Percentiles rank a stretch among this genome's conserved stretches.
Evolutionary conservation across 768 basidiomycete genomes (phyloP).

Genomic region (Pleurotus citrinopileatus): DNA sequence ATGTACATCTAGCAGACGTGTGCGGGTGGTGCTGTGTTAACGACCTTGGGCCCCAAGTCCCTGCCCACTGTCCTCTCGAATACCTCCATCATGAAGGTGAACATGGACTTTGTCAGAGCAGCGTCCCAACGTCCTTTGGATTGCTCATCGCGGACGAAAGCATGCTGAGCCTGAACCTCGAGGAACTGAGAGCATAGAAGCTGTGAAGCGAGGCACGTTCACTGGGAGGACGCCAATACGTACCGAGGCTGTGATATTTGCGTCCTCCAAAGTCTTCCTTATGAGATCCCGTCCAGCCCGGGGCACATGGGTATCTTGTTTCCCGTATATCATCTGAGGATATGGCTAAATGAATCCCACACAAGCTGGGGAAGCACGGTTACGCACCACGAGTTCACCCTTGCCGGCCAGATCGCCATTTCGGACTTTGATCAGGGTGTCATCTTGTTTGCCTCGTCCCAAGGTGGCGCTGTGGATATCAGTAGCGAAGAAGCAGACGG

Average conservation of each 20-base stretch:
- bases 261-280: slow-evolving; percentile 79
- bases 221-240: slow-evolving; percentile 20
- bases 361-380: neutral
- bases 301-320: slow-evolving; percentile 96
- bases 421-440: slow-evolving; percentile 70
- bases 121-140: slow-evolving; percentile 97
- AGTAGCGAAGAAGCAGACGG: slow-evolving; percentile 95
- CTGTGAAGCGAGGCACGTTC: neutral
- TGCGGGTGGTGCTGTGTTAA: slow-evolving; percentile 47
- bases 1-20: slow-evolving; percentile 85
- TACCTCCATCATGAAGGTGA: slow-evolving; percentile 88
- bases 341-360: neutral
- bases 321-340: slow-evolving; percentile 95
- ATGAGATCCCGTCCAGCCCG: slow-evolving; percentile 85
- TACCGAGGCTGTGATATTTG: slow-evolving; percentile 68
- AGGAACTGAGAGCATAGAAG: slow-evolving; percentile 56
- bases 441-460: slow-evolving; percentile 80
- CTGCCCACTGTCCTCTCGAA: slow-evolving; percentile 86
- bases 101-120: slow-evolving; percentile 77
- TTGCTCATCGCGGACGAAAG: slow-evolving; percentile 89
- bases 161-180: slow-evolving; percentile 96
- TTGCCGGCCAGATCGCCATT: slow-evolving; percentile 76
- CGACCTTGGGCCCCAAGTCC: slow-evolving; percentile 72
- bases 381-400: slow-evolving; percentile 78
- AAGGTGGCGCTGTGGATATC: slow-evolving; percentile 88